Conservation (phyloP, 345 rosid genomes). For the Eucalyptus regnans region DNA sequence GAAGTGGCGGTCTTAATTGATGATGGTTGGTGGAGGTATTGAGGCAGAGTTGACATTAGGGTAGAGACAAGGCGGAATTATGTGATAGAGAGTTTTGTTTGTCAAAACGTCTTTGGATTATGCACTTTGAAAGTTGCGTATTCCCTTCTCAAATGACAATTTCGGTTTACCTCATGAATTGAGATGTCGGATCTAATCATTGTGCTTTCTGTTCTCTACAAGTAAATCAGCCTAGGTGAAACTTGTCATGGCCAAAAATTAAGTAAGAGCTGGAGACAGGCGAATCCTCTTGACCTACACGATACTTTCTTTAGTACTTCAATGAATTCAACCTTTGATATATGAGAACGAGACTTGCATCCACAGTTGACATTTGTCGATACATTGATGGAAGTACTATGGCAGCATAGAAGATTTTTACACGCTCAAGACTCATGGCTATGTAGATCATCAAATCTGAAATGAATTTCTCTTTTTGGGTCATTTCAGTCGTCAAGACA, state of each 20-base stretch:
- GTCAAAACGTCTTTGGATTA: not conserved
- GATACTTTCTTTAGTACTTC: not conserved
- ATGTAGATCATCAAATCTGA: not conserved
- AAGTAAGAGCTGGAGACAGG: not conserved
- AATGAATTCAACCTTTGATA: not conserved
- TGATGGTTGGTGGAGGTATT: not conserved
- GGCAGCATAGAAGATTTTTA: not conserved
- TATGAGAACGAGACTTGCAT: not conserved
- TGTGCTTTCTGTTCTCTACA: not conserved
- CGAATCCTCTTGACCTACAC: not conserved
- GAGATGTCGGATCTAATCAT: not conserved
- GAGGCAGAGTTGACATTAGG: not conserved
- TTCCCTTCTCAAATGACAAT: not conserved
- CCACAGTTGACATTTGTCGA: not conserved
- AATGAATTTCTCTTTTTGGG: not conserved
- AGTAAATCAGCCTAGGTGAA: not conserved
- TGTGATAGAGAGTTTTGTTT: not conserved
- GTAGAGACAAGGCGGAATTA: not conserved
- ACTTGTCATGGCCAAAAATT: not conserved
- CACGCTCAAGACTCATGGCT: not conserved
- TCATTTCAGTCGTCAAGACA: not conserved
- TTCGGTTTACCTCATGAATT: not conserved
- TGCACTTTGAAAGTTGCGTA: not conserved
- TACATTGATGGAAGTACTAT: not conserved
- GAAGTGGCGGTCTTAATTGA: not conserved